Evolutionary conservation across 306 rosid species (phyloP).

Genomic region (Comarum palustre): DNA sequence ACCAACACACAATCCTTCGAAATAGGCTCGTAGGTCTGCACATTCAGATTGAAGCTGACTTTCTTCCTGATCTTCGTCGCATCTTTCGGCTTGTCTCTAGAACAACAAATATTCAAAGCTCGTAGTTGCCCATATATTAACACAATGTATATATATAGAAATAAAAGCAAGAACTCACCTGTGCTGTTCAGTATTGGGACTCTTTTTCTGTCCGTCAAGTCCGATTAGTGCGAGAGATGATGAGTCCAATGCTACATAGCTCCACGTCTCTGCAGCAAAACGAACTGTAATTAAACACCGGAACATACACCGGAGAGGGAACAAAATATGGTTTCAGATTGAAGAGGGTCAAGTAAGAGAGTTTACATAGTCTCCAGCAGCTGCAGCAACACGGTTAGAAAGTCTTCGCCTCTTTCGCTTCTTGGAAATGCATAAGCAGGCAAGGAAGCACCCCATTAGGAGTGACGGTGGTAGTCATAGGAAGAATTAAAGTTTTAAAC

Average conservation of each 20-base stretch:
- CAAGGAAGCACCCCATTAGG: conserved; percentile 83
- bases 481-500: conserved; percentile 28
- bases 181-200: conserved; percentile 26
- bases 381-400: conserved; percentile 34
- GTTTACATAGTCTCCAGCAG: conserved; percentile 40
- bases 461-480: conserved; percentile 14
- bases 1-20: conserved; percentile 43
- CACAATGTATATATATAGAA: background rate
- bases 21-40: conserved; percentile 72
- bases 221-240: conserved; percentile 26
- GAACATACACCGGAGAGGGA: background rate
- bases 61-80: conserved; percentile 60
- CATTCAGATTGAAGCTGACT: conserved; percentile 81
- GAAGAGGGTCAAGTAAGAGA: conserved; percentile 2
- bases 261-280: conserved; percentile 52
- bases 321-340: background rate
- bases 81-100: conserved; percentile 56
- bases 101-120: conserved; percentile 23
- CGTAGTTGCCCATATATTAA: background rate
- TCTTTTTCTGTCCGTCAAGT: conserved; percentile 26
- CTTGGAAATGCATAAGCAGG: conserved; percentile 65
- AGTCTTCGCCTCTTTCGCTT: conserved; percentile 54
- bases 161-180: conserved; percentile 39
- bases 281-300: background rate
- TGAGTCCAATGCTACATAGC: conserved; percentile 52